Evolutionary conservation across 164 flowering plant genomes (phyloP).

Genomic region (Amborella trichopoda): DNA sequence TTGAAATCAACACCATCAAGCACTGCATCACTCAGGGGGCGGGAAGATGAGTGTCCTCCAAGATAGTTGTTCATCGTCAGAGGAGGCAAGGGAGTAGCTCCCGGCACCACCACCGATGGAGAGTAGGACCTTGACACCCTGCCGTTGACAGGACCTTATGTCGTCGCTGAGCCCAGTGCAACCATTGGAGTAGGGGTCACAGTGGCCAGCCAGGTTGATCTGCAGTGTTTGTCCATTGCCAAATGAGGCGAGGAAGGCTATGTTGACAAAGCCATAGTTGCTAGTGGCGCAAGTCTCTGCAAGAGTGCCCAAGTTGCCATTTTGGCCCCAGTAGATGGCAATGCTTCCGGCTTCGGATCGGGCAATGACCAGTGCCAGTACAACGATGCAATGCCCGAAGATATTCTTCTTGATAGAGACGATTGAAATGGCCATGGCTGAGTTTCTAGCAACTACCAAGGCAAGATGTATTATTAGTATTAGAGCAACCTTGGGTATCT

Average conservation of each 20-base stretch:
- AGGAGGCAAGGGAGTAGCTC: constrained; percentile 13
- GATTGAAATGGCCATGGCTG: too few relatives aligned
- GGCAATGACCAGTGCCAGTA: too few relatives aligned
- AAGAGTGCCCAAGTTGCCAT: constrained; percentile 6
- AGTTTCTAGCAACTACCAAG: too few relatives aligned
- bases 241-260: constrained; percentile 12
- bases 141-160: constrained; percentile 8
- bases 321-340: constrained; percentile 17
- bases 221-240: constrained; percentile 9
- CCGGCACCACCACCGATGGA: constrained; percentile 18
- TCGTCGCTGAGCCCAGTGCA: constrained; percentile 7
- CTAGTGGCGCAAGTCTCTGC: constrained; percentile 11
- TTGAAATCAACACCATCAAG: constrained; percentile 22
- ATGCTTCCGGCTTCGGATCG: constrained; percentile 1
- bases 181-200: constrained; percentile 1
- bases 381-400: too few relatives aligned
- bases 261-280: constrained; percentile 8
- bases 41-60: constrained; percentile 9
- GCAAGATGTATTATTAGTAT: too few relatives aligned
- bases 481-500: too few relatives aligned
- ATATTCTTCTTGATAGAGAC: too few relatives aligned
- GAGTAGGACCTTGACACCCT: constrained; percentile 11
- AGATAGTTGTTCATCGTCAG: constrained; percentile 23
- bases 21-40: constrained; percentile 15
- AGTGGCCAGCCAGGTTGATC: constrained; percentile 14